Conservation (phyloP, 495 filamentous ascomycete genomes). For the Neurospora tetraspora region DNA sequence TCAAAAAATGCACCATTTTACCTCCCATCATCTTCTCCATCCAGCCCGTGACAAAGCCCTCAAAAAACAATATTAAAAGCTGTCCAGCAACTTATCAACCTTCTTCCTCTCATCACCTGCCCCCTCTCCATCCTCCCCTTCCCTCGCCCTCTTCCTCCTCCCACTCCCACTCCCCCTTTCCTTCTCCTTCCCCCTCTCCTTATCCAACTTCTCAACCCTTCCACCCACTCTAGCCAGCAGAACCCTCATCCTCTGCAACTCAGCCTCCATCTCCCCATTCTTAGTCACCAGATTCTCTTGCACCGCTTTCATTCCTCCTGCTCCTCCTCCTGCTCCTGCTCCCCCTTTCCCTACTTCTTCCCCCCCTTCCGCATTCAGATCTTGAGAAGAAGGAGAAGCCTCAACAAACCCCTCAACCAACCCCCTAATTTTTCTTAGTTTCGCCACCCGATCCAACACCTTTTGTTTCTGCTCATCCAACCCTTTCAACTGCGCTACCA, state of each 20-base stretch:
- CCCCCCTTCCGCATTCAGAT: not conserved
- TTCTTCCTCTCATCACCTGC: constrained; percentile 31
- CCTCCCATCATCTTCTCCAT: not conserved
- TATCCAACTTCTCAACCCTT: constrained; percentile 35
- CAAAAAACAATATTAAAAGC: constrained; percentile 14
- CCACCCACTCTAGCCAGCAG: constrained; percentile 62
- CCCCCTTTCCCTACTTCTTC: not conserved
- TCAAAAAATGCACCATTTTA: not conserved
- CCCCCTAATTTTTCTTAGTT: constrained; percentile 44
- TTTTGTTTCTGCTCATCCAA: constrained; percentile 45
- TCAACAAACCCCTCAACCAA: constrained; percentile 48
- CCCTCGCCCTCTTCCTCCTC: not conserved
- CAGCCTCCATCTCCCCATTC: constrained; percentile 61
- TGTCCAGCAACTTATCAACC: constrained; percentile 28
- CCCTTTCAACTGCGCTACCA: constrained; percentile 39
- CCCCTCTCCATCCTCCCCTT: constrained; percentile 10
- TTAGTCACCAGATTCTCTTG: constrained; percentile 70
- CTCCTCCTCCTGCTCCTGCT: constrained; percentile 4
- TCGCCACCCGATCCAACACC: constrained; percentile 43
- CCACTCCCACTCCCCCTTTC: constrained; percentile 1
- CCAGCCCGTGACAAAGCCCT: not conserved
- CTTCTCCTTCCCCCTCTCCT: constrained; percentile 7
- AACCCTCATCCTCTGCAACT: constrained; percentile 68
- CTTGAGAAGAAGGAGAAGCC: not conserved
- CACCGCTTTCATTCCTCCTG: constrained; percentile 32